Evolutionary conservation across 257 asterid species (phyloP), one percentile per base, ranked within the genome.

Genomic region (Handroanthus guayacan): DNA sequence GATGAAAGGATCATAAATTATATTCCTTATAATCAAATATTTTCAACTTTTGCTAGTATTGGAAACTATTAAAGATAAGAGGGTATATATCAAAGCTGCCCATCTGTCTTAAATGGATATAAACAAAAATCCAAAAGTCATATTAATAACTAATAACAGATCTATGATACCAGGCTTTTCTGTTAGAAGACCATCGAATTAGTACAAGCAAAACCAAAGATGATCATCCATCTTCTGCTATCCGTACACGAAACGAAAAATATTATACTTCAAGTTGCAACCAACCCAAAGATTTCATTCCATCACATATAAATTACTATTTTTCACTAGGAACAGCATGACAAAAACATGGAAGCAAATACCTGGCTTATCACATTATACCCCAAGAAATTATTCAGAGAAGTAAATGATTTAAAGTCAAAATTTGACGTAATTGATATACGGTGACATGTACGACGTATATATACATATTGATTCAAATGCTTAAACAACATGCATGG

Each of bases 311-410:
- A 16, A 57, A 57, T 18, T 11, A 12, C 20, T 18, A 3, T 6
- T 16, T 6, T 16, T 66, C 16, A 20, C 12, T 5, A 50, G n/a
- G 20, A 50, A 34, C 13, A 69, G 17, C 72, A 45, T 17, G 47
- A 67, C 39, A 68, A 48, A 31, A 25, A 2, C 17, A 50, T 68
- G 12, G 74, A 48, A 11, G 38, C 5, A 45, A 20, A 48, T 34
- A 50, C 44, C 50, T 50, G 61, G 20, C 18, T 25, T 50, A 51
- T 50, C 13, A 69, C 74, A 69, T 12, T 48, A 9, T 69, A n/a
- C 9, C 56, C 44, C 37, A 17, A 18, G 31, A 25, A 25, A 25
- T 25, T 25, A 65, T 65, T 65, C 48, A 10, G 9, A 20, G 69
- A n/a, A 20, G 69, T 34, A 5, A 41, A 4, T 7, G n/a, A 45